phyloP scores from a whole-genome alignment of 208 protist genomes.

The Vickermania ingenoplastis region DNA sequence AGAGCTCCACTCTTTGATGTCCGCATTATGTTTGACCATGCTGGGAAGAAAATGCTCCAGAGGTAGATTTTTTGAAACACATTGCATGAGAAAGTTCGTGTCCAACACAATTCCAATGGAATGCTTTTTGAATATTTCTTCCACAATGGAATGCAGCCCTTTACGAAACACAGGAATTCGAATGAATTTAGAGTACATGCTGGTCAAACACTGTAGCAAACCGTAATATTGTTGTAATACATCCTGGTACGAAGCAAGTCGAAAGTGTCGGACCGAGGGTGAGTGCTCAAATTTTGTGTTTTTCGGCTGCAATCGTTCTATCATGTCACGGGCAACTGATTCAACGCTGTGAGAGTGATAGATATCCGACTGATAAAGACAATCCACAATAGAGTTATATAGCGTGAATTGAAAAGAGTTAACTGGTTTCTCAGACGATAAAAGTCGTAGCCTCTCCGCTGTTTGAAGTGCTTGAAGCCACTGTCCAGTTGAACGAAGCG shows the following conservation, averaged over 20 bases:
- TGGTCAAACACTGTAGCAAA: conserved; percentile 34
- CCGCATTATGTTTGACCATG: conserved; percentile 47
- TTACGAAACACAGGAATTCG: conserved; percentile 36
- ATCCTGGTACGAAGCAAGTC: conserved; percentile 32
- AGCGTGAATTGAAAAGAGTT: neutral
- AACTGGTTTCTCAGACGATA: neutral
- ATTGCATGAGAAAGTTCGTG: conserved; percentile 82
- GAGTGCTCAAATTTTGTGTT: neutral
- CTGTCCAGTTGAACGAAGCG: conserved; percentile 30
- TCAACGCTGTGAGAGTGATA: neutral
- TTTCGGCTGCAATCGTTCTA: neutral
- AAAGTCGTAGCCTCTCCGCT: neutral
- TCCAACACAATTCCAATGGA: conserved; percentile 53
- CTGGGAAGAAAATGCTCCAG: conserved; percentile 56
- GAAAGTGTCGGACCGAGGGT: conserved; percentile 25
- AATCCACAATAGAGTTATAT: neutral
- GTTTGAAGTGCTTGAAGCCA: conserved; percentile 1
- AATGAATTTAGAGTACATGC: conserved; percentile 34
- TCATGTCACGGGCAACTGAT: neutral
- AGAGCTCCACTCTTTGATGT: conserved; percentile 11
- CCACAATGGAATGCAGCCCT: conserved; percentile 22
- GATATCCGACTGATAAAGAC: neutral
- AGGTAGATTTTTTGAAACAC: conserved; percentile 52
- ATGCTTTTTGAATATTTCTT: conserved; percentile 20
- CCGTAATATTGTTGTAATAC: conserved; percentile 33